Evolutionary conservation across 225 moss, liverwort and hornwort species (phyloP), one percentile per base, ranked within the genome.

Genomic region (Physcomitrellopsis africana): DNA sequence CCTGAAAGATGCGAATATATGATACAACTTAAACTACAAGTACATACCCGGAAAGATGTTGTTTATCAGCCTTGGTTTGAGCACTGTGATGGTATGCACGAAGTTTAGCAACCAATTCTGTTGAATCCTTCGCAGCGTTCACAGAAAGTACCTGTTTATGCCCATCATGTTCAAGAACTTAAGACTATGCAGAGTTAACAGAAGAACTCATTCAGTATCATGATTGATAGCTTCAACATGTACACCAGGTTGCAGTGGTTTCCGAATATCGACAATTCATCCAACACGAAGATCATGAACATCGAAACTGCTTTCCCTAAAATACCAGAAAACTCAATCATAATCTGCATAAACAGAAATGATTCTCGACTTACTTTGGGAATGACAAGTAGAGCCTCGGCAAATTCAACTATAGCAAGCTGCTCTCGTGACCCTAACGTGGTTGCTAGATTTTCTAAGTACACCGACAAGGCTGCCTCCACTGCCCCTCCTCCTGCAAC

Each of bases 401-500:
- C 89, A 85, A 92, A 90, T 85, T 92, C 91, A 73, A 90, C 96
- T 77, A 87, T 82, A 63, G 91, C 92, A 71, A 94, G 90, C 82
- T 97, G 89, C 76, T 90, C 89, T 46, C 90, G 78, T 77, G 96
- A 97, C 49, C 90, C 90, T 74, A 93, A 91, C 51, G 91, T 86
- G 41, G 94, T 85, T 63, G 90, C 92, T 60, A 93, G 70, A 85
- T 93, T 94, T 76, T 94, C 96, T 24, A 94, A 77, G 52, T 91
- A 84, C 0, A 87, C 89, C 45, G 91, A 94, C 41, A 94, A 79
- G 51, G 90, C 91, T 26, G 91, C 91, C 84, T 93, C 94, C 42
- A 90, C 90, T 69, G 90, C 92, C 17, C 92, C 90, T 77, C 96
- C 92, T 67, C 94, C 89, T 20, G 92, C 89, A 80, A 92, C 91